Base-by-base conservation (phyloP, 495 filamentous ascomycete species). In the Aspergillus mulundensis region DNA sequence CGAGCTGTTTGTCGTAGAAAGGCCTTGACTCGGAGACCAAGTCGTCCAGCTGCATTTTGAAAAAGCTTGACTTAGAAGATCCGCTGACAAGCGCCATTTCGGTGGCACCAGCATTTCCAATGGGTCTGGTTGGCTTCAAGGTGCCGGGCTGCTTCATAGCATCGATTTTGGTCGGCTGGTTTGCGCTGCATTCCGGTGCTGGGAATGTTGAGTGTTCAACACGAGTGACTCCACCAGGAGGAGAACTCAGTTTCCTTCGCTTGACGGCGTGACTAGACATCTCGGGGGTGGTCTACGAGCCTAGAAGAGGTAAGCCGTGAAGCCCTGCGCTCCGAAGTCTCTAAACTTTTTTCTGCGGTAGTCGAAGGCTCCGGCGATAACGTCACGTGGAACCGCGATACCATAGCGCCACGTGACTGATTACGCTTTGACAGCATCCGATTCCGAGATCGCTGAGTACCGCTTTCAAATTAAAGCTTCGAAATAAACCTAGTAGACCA, bases 41-140 rank as follows among this genome's bases (percentile, higher is more conserved):
- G 62, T 96, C 91, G 54, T 96, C 88, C 20, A 91, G 81, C 71
- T 97, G 89, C 28, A 98, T 74, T 61, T 93, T 87, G 73, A 97
- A 95, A 59, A 90, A 76, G 63, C 81, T 89, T 34, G 83, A 87
- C 59, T 84, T 84, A 70, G 81, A 87, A 38, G 73, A 61, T n/a
- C 75, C 75, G 43, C 64, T 73, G n/a, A 72, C 69, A 58, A 67
- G 67, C 18, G 72, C 72, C 48, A 76, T 60, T 54, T 78, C 75
- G 20, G 70, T 70, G 36, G 70, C 68, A 21, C 64, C 63, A 53
- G 69, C 59, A 57, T 62, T 61, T 20, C 66, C 69, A 32, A 43
- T 64, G 41, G 47, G 62, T 34, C 49, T 58, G 18, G 18, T 28
- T 23, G 56, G 48, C 50, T 41, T 50, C 39, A 34, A 47, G 24